Evolutionary conservation across 352 stramenopile species (phyloP), one percentile per base, ranked within the genome.

Genomic region (Albugo laibachii): DNA sequence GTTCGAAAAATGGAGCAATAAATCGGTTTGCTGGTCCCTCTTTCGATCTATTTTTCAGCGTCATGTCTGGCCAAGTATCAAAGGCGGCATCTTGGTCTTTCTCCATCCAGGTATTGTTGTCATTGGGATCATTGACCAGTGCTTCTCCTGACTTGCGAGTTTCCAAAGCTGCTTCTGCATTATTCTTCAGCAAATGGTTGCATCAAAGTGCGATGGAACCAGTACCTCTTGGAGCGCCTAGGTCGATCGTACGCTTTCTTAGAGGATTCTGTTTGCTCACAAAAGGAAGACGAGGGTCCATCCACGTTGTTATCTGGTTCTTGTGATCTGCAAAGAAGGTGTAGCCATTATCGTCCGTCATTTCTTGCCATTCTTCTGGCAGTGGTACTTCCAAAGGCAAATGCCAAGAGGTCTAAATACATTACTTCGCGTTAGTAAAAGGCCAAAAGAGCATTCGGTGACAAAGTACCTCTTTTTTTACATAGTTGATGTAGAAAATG

Each of bases 401-500:
- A 16, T 66, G 55, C 77, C 77, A 91, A 41, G 77, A 85, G 34
- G 77, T 91, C 74, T 88, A 49, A 5, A 42, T 31, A 8, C 3
- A 31, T 10, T 3, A 8, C 3, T 10, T 31, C 8, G 3, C 8
- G 24, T 31, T 3, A 43, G 16, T 19, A 43, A 3, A 43, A 43
- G 3, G 3, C 3, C 38, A 24, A 10, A 43, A 43, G 8, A 43
- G 16, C 38, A 43, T 10, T 24, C 3, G 8, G 8, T 35, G 13
- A 27, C n/a, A 38, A 52, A 58, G 55, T 36, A 88, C 75, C 75
- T 91, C 74, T 14, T 72, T 66, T 31, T 74, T 87, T 21, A 46
- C 53, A 56, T 91, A 73, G 54, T 91, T 91, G 21, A 91, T 75
- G 57, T 87, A 91, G 57, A 91, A 91, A 37, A 83, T 80, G 48